Evolutionary conservation across 805 yeast species (phyloP), one percentile per base, ranked within the genome.

Genomic region (Ogataea methanolica): DNA sequence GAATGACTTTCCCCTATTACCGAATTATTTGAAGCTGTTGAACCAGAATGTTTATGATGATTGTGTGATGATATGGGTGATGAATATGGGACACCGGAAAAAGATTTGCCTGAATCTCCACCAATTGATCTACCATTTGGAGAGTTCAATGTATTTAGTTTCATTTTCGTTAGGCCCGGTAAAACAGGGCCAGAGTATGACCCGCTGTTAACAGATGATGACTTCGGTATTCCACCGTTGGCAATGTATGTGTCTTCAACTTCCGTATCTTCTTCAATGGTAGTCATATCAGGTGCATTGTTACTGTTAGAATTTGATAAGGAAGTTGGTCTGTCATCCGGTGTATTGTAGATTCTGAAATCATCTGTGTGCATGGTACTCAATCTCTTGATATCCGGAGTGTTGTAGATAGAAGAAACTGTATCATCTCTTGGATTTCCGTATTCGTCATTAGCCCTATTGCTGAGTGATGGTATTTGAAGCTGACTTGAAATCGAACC

Each of bases 241-340:
- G 37, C 15, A 3, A 45, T 21, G 29, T 50, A 33, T 7, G 58
- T 44, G 9, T 58, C 61, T 16, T 62, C 68, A 19, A 53, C 48
- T 40, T 65, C 68, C 5, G 63, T 56, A n/a, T 56, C 65, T 48
- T 67, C 71, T 35, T 64, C 65, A 43, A 67, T 67, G 7, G 68
- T 60, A 19, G 61, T 55, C 70, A 67, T 67, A 41, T 66, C 66
- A 23, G 49, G 45, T n/a, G 21, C 49, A 15, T 15, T 41, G 38
- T 23, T 39, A 14, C 6, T 6, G 15, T 22, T 23, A 29, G 41
- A 19, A 33, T 33, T 29, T 37, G 41, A 45, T 6, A 42, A 37
- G 6, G 42, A 26, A 14, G 45, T 42, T 22, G 15, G 12, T 8
- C 16, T n/a, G 11, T 23, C 23, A 6, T 39, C 41, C 4, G 41